These are phyloP conservation scores for Parsonsia alboflavescens DNA, from an alignment of 257 asterid species.

Conservation along the genomic window DNA sequence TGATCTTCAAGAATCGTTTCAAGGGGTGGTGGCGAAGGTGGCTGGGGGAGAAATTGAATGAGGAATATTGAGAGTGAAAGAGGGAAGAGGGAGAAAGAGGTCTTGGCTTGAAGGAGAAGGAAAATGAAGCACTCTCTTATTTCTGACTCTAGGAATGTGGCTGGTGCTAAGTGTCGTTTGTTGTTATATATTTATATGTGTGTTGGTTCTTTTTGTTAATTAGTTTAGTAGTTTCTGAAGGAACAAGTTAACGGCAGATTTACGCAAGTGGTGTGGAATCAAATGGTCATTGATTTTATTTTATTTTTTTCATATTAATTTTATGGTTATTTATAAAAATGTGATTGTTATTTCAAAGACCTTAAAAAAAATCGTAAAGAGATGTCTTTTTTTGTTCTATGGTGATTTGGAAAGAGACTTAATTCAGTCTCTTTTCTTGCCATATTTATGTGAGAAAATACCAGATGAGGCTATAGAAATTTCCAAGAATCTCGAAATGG, in stretches of 20 bases:
- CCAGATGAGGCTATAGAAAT: neutral
- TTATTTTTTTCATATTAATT: no score
- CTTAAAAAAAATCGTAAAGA: neutral
- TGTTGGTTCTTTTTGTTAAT: conserved; percentile 8
- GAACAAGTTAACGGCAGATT: conserved; percentile 24
- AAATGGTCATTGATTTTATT: neutral
- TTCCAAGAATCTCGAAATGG: neutral
- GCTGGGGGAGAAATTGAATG: neutral
- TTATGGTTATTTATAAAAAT: conserved; percentile 3
- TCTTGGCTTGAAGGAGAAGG: conserved; percentile 32
- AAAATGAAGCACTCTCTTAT: conserved; percentile 28
- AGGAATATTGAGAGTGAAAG: neutral
- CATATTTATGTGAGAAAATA: neutral
- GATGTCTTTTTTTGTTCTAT: neutral
- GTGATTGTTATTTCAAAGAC: conserved; percentile 6
- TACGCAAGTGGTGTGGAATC: conserved; percentile 29
- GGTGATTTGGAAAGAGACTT: neutral
- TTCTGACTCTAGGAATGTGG: conserved; percentile 16
- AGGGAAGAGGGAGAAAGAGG: neutral
- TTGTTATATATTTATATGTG: conserved; percentile 1
- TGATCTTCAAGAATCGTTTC: neutral
- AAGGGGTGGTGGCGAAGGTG: neutral
- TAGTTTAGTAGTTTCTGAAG: neutral
- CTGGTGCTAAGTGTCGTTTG: conserved; percentile 34
- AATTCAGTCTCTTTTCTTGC: neutral